Percentiles rank a stretch among this genome's conserved stretches.
Evolutionary conservation across 192 early-diverging fungal species (phyloP).

Genomic region (Kickxella alabastrina): DNA sequence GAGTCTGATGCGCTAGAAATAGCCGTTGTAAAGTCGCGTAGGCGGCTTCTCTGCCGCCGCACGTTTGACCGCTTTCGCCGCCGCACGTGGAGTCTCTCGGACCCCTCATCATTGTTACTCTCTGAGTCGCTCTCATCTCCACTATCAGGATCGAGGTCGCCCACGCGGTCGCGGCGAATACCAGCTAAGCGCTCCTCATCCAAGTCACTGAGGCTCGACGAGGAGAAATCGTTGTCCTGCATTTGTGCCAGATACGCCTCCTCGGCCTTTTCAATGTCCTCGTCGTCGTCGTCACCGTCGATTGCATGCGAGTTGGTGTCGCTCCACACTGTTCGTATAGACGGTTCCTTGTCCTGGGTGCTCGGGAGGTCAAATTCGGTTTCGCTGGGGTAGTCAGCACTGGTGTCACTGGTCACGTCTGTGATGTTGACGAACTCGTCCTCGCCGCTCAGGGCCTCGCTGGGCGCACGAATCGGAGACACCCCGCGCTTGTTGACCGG

Average conservation of each 20-base stretch:
- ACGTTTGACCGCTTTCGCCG: background rate
- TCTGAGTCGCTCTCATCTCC: slow-evolving; percentile 45
- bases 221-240: slow-evolving; percentile 20
- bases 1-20: background rate
- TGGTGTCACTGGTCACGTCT: slow-evolving; percentile 42
- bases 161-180: slow-evolving; percentile 5
- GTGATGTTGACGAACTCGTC: slow-evolving; percentile 52
- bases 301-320: slow-evolving; percentile 13
- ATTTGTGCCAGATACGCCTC: slow-evolving; percentile 29
- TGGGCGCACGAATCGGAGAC: slow-evolving; percentile 2
- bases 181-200: slow-evolving; percentile 27
- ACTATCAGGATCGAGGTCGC: slow-evolving; percentile 21
- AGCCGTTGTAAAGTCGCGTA: background rate
- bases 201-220: slow-evolving; percentile 45
- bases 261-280: slow-evolving; percentile 35
- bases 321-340: slow-evolving; percentile 13
- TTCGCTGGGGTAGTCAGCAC: slow-evolving; percentile 26
- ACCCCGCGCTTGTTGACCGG: background rate
- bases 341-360: background rate
- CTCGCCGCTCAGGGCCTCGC: slow-evolving; percentile 3
- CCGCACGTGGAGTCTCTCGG: background rate
- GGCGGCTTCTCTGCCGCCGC: background rate
- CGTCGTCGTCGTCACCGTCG: slow-evolving; percentile 25
- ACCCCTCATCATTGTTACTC: slow-evolving; percentile 7
- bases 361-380: slow-evolving; percentile 39